A percentile compares a stretch with the other conserved stretches of the same genome.
Evolutionary conservation across 208 protist species (phyloP).

Genomic region (Strigomonas culicis): DNA sequence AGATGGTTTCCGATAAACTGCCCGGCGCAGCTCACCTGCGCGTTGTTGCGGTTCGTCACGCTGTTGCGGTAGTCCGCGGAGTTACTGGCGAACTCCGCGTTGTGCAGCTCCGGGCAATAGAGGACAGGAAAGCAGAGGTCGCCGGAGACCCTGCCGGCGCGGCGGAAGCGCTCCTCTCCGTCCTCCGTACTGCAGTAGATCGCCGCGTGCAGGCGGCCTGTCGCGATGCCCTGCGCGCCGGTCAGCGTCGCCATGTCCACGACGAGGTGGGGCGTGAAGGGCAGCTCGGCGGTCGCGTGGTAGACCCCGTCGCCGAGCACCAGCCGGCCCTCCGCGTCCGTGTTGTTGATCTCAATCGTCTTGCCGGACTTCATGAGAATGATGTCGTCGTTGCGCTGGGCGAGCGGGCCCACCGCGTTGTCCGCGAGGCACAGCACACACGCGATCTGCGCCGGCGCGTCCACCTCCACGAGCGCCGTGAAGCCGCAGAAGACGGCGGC

Average conservation of each 20-base stretch:
- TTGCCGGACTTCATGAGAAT: slow-evolving; percentile 80
- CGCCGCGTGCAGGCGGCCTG: slow-evolving; percentile 71
- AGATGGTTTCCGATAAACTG: slow-evolving; percentile 81
- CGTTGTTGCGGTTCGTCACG: slow-evolving; percentile 61
- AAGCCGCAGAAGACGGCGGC: slow-evolving; percentile 82
- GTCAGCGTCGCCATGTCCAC: slow-evolving; percentile 93
- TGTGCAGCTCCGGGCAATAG: slow-evolving; percentile 87
- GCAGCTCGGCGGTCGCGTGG: slow-evolving; percentile 76
- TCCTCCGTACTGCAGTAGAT: slow-evolving; percentile 77
- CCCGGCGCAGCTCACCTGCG: slow-evolving; percentile 72
- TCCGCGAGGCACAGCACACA: slow-evolving; percentile 84
- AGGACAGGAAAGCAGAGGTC: slow-evolving; percentile 86
- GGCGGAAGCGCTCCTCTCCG: slow-evolving; percentile 48
- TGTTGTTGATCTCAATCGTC: slow-evolving; percentile 93
- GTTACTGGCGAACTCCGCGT: slow-evolving; percentile 53
- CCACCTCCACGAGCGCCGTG: slow-evolving; percentile 45
- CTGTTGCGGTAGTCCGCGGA: slow-evolving; percentile 81
- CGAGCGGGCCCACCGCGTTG: slow-evolving; percentile 76
- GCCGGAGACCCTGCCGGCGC: slow-evolving; percentile 47
- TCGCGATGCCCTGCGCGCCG: slow-evolving; percentile 85
- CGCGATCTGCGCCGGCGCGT: slow-evolving; percentile 37
- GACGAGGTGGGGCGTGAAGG: slow-evolving; percentile 73
- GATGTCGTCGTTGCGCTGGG: slow-evolving; percentile 89
- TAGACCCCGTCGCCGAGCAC: slow-evolving; percentile 89
- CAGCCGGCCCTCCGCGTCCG: slow-evolving; percentile 91